Conservation (phyloP, 2,329 filamentous ascomycete genomes). For the Fusarium tjaetaba region DNA sequence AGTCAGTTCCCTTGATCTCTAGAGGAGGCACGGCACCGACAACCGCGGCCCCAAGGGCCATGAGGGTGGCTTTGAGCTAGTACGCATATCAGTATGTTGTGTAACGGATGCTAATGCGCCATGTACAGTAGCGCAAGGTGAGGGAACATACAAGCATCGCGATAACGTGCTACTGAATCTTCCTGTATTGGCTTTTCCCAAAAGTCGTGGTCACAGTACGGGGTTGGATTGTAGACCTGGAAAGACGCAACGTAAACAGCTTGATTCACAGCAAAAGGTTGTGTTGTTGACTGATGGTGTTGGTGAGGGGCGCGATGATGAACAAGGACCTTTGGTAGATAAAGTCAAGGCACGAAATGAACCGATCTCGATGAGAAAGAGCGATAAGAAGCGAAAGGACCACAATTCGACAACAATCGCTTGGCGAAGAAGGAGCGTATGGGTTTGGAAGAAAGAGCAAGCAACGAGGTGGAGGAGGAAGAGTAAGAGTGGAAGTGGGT, state of each 20-base stretch:
- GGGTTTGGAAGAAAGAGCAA: constrained; percentile 17
- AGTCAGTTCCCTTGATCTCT: constrained; percentile 65
- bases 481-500: constrained; percentile 1
- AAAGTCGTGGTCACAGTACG: constrained; percentile 13
- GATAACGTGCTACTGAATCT: constrained; percentile 13
- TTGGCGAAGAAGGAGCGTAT: constrained; percentile 32
- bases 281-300: constrained; percentile 3
- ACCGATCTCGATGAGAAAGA: constrained; percentile 31
- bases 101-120: background rate
- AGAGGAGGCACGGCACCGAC: constrained; percentile 67
- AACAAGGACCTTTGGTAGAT: background rate
- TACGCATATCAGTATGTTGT: constrained; percentile 22
- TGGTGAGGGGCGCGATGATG: background rate
- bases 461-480: background rate
- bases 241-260: background rate
- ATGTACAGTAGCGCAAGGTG: background rate
- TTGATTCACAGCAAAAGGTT: constrained; percentile 10
- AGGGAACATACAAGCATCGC: constrained; percentile 43
- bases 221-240: background rate
- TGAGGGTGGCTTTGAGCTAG: constrained; percentile 56
- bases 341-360: constrained; percentile 16
- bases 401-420: constrained; percentile 15
- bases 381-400: constrained; percentile 35
- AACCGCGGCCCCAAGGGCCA: constrained; percentile 63
- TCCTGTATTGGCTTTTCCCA: constrained; percentile 8